Evolutionary conservation across 805 yeast genomes (phyloP), one percentile per base, ranked within the genome.

Genomic region (Saccharomycopsis microspora): DNA sequence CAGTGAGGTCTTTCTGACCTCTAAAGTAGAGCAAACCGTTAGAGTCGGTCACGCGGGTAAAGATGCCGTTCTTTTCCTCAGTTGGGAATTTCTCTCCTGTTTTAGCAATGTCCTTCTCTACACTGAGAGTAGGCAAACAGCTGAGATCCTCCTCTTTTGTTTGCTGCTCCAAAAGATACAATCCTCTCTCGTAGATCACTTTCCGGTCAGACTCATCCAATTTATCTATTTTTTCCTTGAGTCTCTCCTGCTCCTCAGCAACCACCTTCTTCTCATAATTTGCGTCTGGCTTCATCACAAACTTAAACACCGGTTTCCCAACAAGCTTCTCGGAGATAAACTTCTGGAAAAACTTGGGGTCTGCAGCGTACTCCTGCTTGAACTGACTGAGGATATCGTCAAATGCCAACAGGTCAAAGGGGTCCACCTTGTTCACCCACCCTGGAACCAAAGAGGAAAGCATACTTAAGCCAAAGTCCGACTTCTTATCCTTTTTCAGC

Each of bases 381-480:
- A 93, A 87, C 51, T 69, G 66, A 3, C 59, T 54, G 37, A 90
- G 65, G 28, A 76, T 68, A 7, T 69, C 70, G 54, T 84, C 83
- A 64, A 85, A 83, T 47, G 79, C 78, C 43, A 93, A 64, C 3
- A 74, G 56, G 8, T 77, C 73, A 55, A 90, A 68, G 1, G 95
- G 94, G 62, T 86, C 85, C n/a, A 76, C 74, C 28, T 76, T 77
- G 60, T 87, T 87, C 45, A 84, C 80, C 85, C 96, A 88, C 6
- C 86, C 79, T 5, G 95, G 85, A n/a, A 85, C 74, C 5, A 93
- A 54, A 1, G 86, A 73, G 59, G 78, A 78, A 34, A 90, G 68
- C 42, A 90, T 61, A 36, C 79, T 79, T 68, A 93, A 67, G 7
- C 98, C 98, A 67, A 87, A 93, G 51, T 85, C 85, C 0, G 97